Base-by-base conservation (phyloP, 176 grass and related monocot genomes). In the Oryza meridionalis region DNA sequence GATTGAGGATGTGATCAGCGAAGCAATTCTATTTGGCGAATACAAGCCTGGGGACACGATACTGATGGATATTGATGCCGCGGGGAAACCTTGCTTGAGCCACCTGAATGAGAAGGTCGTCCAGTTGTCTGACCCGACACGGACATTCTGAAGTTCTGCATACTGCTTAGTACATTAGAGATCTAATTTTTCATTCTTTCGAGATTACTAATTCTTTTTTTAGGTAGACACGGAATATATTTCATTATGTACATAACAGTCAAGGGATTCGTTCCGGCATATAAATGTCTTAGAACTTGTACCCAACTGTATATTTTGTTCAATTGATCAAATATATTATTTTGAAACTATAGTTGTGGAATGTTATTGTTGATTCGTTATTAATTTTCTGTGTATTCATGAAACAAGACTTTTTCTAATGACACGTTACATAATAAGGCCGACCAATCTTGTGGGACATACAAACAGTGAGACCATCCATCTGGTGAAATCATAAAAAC, bases 1-100 rank as follows among this genome's bases (percentile, higher is more conserved):
- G 29, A 86, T 99, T 12, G 97, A 99, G 84, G 97, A 94, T 91
- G 81, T 88, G 42, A 53, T 96, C 46, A 99, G 93, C 58, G 93
- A 99, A 76, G 91, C 87, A 9, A 92, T 99, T 84, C 93, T 99
- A 76, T 88, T 87, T 16, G 90, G 91, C 55, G 86, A 92, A 49
- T 99, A 78, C 73, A 92, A 89, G 83, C 81, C 89, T 4, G 93
- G 91, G 2, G 97, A 96, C 33, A 92, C 89, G 22, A 73, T 99
- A 87, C 85, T 92, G 78, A 81, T 99, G 53, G 96, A 92, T 43
- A 78, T 85, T 5, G 78, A 96, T 82, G 84, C 32, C 6, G 58
- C 77, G 10, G 93, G 97, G 42, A 94, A 90, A 74, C 88, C 93
- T 68, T 84, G 84, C 63, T 63, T 91, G 73, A 84, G 78, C 72